These are phyloP conservation scores for Davidsoniella neocaledoniae DNA, from an alignment of 2,329 filamentous ascomycete genomes.

Conservation along the genomic window DNA sequence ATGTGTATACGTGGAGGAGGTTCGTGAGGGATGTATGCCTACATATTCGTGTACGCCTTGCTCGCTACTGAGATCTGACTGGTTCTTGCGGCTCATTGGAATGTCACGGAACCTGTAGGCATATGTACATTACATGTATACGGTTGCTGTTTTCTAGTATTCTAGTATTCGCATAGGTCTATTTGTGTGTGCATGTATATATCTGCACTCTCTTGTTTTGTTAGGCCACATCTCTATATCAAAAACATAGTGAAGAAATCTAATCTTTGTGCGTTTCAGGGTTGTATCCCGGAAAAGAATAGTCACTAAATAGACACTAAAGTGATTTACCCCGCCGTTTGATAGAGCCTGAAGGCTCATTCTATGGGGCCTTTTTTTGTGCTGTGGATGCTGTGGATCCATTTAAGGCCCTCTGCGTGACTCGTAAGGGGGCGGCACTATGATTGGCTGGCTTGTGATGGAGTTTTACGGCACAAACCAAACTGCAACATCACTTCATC, in stretches of 20 bases:
- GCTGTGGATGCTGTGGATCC: not conserved
- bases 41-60: not conserved
- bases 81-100: not conserved
- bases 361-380: not conserved
- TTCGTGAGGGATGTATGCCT: not conserved
- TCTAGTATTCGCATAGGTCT: too few relatives aligned
- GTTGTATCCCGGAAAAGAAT: conserved; percentile 4
- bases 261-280: not conserved
- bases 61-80: not conserved
- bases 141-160: too few relatives aligned
- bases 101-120: not conserved
- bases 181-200: not conserved
- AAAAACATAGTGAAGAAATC: too few relatives aligned
- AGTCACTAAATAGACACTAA: conserved; percentile 10
- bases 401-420: conserved; percentile 3
- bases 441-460: conserved; percentile 1
- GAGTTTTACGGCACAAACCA: not conserved
- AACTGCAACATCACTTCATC: not conserved
- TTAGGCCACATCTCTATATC: not conserved
- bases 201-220: not conserved
- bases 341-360: not conserved
- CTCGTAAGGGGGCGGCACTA: not conserved
- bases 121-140: too few relatives aligned
- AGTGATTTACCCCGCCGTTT: conserved; percentile 10
- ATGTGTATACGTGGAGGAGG: too few relatives aligned